Evolutionary conservation across 1,284 basidiomycete species (phyloP).

Genomic region (Ceratobasidium sp.): DNA sequence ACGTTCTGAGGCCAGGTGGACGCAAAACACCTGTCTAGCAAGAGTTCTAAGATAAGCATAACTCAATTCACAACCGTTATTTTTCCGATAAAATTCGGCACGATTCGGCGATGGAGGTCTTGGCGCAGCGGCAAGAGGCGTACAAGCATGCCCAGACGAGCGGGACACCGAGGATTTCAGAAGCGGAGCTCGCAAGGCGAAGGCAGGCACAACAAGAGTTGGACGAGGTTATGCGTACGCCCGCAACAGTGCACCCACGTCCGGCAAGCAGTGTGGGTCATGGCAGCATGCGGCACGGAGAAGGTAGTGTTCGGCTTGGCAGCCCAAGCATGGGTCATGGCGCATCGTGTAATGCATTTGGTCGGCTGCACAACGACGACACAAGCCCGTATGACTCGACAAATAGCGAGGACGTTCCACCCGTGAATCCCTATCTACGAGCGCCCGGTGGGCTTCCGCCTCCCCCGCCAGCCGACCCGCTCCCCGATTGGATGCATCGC

Average conservation of each 20-base stretch:
- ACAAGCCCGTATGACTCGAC: conserved; percentile 33
- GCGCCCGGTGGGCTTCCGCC: conserved; percentile 18
- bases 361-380: conserved; percentile 1
- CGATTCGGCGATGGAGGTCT: conserved; percentile 27
- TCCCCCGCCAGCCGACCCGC: background rate
- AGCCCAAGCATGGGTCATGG: conserved; percentile 29
- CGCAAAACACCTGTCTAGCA: no score
- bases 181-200: conserved; percentile 22
- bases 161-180: conserved; percentile 13
- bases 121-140: conserved; percentile 17
- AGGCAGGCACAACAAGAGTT: conserved; percentile 5
- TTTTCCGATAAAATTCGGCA: conserved; percentile 35
- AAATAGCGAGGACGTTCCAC: conserved; percentile 26
- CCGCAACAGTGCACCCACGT: conserved; percentile 16
- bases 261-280: conserved; percentile 25
- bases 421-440: background rate
- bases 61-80: no score
- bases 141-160: conserved; percentile 6
- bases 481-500: conserved; percentile 30
- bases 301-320: conserved; percentile 4
- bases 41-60: no score
- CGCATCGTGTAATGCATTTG: background rate
- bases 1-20: no score
- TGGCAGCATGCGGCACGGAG: conserved; percentile 11
- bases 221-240: conserved; percentile 34